A percentile compares a stretch with the other conserved stretches of the same genome.
These are phyloP conservation scores for Penicillium bovifimosum DNA, from an alignment of 495 filamentous ascomycete genomes.

Conservation along the genomic window DNA sequence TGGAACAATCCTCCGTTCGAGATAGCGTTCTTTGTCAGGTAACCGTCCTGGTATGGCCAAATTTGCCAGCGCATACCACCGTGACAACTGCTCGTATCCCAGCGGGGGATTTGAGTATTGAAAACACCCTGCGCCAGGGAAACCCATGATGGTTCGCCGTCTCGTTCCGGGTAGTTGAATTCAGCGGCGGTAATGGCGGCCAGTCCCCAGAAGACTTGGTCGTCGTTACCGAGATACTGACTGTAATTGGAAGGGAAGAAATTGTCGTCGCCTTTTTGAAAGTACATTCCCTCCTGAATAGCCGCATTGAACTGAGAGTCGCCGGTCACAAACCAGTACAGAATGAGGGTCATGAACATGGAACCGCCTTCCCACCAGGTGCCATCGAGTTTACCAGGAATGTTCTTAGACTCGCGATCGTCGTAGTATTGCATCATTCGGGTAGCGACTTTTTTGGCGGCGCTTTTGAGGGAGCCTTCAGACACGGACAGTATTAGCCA, in stretches of 20 bases:
- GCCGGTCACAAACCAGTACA: conserved; percentile 75
- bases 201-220: conserved; percentile 79
- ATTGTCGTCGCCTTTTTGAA: conserved; percentile 61
- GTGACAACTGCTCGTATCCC: conserved; percentile 60
- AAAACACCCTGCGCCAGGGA: conserved; percentile 55
- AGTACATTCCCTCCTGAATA: conserved; percentile 57
- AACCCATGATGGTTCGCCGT: conserved; percentile 54
- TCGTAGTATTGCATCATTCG: conserved; percentile 63
- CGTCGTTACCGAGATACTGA: conserved; percentile 58
- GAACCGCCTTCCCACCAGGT: conserved; percentile 76
- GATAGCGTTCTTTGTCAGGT: conserved; percentile 74
- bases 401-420: conserved; percentile 53
- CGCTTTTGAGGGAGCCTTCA: conserved; percentile 54
- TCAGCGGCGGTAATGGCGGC: conserved; percentile 70
- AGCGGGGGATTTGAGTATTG: conserved; percentile 62
- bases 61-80: conserved; percentile 87
- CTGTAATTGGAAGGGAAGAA: conserved; percentile 56
- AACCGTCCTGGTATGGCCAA: conserved; percentile 73
- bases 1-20: conserved; percentile 79
- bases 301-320: conserved; percentile 64
- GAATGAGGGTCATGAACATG: conserved; percentile 67
- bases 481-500: not conserved
- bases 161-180: conserved; percentile 61
- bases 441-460: conserved; percentile 56
- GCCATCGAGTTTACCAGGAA: conserved; percentile 58